Evolutionary conservation across 202 grass and related monocot species (phyloP), one percentile per base, ranked within the genome.

Genomic region (Brachypodium distachyon): DNA sequence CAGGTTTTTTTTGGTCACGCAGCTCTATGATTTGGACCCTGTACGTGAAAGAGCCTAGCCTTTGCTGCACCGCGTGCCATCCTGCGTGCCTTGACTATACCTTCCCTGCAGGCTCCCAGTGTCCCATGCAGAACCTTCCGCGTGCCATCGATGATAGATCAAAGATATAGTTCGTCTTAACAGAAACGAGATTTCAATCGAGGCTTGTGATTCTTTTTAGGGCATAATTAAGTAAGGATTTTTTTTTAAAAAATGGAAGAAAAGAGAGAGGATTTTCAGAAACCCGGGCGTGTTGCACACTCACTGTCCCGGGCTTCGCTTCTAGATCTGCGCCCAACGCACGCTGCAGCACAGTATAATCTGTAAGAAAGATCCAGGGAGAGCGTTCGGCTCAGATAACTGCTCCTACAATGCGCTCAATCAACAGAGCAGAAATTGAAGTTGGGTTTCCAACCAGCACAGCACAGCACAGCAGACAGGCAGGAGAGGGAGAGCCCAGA

Each of bases 91-190:
- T 41, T 66, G 73, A 77, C 84, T 39, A 63, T 74, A 2, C 28
- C 11, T 7, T 12, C 2, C 52, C 50, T 31, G 26, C 43, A n/a
- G n/a, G n/a, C n/a, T n/a, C n/a, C n/a, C n/a, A n/a, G n/a, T n/a
- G n/a, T n/a, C n/a, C n/a, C n/a, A n/a, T n/a, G n/a, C n/a, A 58
- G 63, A 67, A 46, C 70, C 72, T 86, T 86, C 77, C 70, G 71
- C 64, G 40, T 44, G 40, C 44, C 52, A 27, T 13, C 2, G 33
- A 36, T n/a, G n/a, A n/a, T n/a, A n/a, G n/a, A n/a, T n/a, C n/a
- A n/a, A n/a, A n/a, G n/a, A n/a, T n/a, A n/a, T n/a, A n/a, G n/a
- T n/a, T n/a, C n/a, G n/a, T n/a, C n/a, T n/a, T n/a, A n/a, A 22
- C 3, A 36, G 49, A 52, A 52, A 23, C n/a, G 9, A 11, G 9